Evolutionary conservation across 2,329 filamentous ascomycete genomes (phyloP), one percentile per base, ranked within the genome.

Genomic region (Apiospora saccharicola): DNA sequence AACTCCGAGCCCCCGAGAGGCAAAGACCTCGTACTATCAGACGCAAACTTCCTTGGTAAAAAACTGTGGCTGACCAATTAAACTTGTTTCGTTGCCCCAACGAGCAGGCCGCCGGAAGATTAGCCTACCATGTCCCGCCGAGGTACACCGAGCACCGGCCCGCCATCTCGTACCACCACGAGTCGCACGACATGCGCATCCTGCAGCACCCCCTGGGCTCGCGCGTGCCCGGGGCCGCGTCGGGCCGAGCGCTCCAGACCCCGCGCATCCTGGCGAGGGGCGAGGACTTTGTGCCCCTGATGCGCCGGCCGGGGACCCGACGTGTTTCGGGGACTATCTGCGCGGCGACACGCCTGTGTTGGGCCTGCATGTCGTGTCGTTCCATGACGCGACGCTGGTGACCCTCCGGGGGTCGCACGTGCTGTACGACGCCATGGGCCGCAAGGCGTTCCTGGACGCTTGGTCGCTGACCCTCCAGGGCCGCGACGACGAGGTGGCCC

Each of bases 321-420:
- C 73, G 14, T 80, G 74, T 3, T 73, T 86, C 0, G 76, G 81
- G 1, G 85, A 87, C 71, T 86, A 83, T 72, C 68, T 86, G 16
- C 75, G 78, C 75, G 77, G 75, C 43, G 43, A 49, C 53, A 34
- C 30, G 24, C 86, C 87, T 0, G 84, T 85, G 75, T 76, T 89
- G 5, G 81, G 82, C 4, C 78, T 89, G 5, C 85, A 87, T 73
- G 79, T 89, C 57, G 82, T 84, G 4, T 82, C 83, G 0, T 89
- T 90, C 75, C 76, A 75, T 3, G 84, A 90, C 71, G 84, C 85
- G 0, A 90, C 88, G 0, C 76, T 89, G 0, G 79, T 90, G 1
- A 80, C 81, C 0, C 73, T 89, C 0, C 79, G 79, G 1, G 87
- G 82, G 79, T 83, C 85, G 1, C 88, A 90, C 76, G 83, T 83